These are phyloP conservation scores for Leishmania aethiopica DNA, from an alignment of 208 protist species.

Conservation along the genomic window DNA sequence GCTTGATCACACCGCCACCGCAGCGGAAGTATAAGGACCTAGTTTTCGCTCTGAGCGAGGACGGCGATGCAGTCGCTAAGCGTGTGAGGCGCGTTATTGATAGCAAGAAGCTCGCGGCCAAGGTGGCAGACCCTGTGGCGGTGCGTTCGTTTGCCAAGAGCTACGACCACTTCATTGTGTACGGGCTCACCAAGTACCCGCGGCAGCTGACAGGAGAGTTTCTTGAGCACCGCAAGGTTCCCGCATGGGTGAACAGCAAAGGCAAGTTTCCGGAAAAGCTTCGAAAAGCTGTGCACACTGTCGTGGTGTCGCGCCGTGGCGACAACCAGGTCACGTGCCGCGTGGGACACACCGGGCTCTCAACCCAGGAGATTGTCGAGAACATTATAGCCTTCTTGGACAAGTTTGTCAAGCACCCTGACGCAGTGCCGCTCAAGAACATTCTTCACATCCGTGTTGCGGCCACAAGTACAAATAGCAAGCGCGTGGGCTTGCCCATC, in stretches of 20 bases:
- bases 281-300: constrained; percentile 50
- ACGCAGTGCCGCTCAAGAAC: constrained; percentile 49
- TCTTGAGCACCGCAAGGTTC: constrained; percentile 74
- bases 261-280: constrained; percentile 51
- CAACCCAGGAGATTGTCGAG: constrained; percentile 55
- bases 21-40: constrained; percentile 83
- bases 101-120: constrained; percentile 76
- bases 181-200: constrained; percentile 77
- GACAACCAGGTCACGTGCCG: constrained; percentile 76
- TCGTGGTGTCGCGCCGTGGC: constrained; percentile 80
- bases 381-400: constrained; percentile 75
- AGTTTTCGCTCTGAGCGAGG: constrained; percentile 65
- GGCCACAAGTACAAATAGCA: constrained; percentile 62
- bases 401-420: constrained; percentile 58
- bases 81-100: constrained; percentile 87
- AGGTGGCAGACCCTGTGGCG: constrained; percentile 74
- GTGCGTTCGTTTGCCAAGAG: constrained; percentile 84
- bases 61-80: constrained; percentile 64
- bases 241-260: constrained; percentile 74
- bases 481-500: constrained; percentile 74
- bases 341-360: constrained; percentile 80
- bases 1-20: constrained; percentile 81
- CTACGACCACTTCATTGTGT: constrained; percentile 87
- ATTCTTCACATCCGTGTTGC: constrained; percentile 86
- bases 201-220: constrained; percentile 87